phyloP scores from a whole-genome alignment of 2,329 filamentous ascomycete species.

The Diaporthe humulicola region DNA sequence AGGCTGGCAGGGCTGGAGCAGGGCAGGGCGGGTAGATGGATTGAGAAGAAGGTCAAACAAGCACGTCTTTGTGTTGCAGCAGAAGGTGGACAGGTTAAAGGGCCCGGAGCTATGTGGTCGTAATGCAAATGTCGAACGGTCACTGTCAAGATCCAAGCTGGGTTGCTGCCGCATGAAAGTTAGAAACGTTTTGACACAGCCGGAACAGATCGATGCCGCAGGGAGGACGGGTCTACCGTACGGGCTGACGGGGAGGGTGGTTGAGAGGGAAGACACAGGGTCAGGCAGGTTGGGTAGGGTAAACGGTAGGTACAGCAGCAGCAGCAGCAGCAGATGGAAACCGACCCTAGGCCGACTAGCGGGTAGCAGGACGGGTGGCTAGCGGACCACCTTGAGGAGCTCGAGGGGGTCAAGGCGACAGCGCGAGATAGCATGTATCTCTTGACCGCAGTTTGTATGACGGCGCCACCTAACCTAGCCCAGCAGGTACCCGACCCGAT shows the following conservation, averaged over 20 bases:
- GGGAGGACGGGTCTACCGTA: constrained; percentile 44
- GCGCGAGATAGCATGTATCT: constrained; percentile 20
- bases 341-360: constrained; percentile 17
- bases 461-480: not conserved
- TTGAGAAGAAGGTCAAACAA: not conserved
- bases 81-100: constrained; percentile 28
- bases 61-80: constrained; percentile 24
- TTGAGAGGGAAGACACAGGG: not conserved
- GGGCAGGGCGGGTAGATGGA: not conserved
- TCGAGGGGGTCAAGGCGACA: constrained; percentile 14
- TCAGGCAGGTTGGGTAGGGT: constrained; percentile 2
- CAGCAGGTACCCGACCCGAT: constrained; percentile 25
- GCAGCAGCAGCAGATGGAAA: constrained; percentile 6
- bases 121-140: constrained; percentile 18
- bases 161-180: constrained; percentile 52
- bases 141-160: constrained; percentile 30
- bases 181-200: constrained; percentile 55
- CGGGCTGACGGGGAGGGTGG: constrained; percentile 1
- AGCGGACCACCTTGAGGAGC: constrained; percentile 15
- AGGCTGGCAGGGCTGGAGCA: not conserved
- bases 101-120: constrained; percentile 27
- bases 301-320: not conserved
- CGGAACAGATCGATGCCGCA: constrained; percentile 55
- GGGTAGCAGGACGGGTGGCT: constrained; percentile 25
- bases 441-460: constrained; percentile 15